Conservation (phyloP, 352 stramenopile genomes). For the Globisporangium megalacanthum region DNA sequence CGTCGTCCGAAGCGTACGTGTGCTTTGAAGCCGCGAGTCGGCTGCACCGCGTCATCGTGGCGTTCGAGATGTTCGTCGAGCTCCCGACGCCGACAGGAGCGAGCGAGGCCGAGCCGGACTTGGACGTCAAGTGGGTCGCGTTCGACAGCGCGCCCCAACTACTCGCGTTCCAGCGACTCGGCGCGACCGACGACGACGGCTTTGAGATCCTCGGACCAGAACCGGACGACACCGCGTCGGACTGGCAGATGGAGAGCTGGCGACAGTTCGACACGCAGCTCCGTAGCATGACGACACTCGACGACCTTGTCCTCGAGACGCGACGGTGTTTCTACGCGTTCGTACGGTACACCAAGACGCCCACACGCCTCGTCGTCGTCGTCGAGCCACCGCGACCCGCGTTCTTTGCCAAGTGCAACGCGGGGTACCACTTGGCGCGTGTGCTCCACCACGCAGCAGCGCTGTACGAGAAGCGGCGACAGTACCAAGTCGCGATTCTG, state of each 20-base stretch:
- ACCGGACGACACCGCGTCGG: neutral
- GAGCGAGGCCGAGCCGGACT: slow-evolving; percentile 21
- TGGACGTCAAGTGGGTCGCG: slow-evolving; percentile 43
- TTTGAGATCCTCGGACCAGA: slow-evolving; percentile 10
- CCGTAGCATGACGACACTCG: slow-evolving; percentile 35
- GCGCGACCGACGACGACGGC: slow-evolving; percentile 17
- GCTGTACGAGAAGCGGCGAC: slow-evolving; percentile 73
- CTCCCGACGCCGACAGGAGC: slow-evolving; percentile 22
- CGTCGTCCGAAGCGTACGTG: slow-evolving; percentile 45
- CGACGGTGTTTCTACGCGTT: slow-evolving; percentile 43
- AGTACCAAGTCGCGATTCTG: slow-evolving; percentile 61
- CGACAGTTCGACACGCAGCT: slow-evolving; percentile 40
- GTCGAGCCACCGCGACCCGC: slow-evolving; percentile 5
- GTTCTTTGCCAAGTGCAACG: slow-evolving; percentile 67
- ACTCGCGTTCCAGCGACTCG: slow-evolving; percentile 45
- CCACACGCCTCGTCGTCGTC: neutral
- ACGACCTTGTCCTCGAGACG: slow-evolving; percentile 51
- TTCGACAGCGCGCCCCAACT: slow-evolving; percentile 30
- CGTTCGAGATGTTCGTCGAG: slow-evolving; percentile 37
- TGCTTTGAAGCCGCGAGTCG: slow-evolving; percentile 62
- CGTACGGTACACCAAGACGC: slow-evolving; percentile 30
- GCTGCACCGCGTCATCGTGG: slow-evolving; percentile 42
- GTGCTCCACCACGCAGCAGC: slow-evolving; percentile 44
- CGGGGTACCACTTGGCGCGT: slow-evolving; percentile 62
- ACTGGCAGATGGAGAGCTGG: slow-evolving; percentile 52